Evolutionary conservation across 192 early-diverging fungal species (phyloP), one percentile per base, ranked within the genome.

Genomic region (Lobosporangium transversale): DNA sequence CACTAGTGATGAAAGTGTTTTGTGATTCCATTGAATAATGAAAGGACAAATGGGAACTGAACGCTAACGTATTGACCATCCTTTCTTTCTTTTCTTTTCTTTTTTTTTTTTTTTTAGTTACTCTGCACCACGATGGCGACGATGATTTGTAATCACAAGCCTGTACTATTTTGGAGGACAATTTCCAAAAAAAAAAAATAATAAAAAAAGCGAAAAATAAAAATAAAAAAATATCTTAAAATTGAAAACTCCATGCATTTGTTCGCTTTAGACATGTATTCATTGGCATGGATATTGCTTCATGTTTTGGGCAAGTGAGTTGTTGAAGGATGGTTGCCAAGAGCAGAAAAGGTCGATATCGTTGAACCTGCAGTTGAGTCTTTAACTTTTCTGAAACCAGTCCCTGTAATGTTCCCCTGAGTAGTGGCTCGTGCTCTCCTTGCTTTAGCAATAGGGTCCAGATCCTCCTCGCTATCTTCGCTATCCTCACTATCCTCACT

Each of bases 71-170:
- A 36, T 24, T 49, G 31, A 31, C 44, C 21, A 36, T 42, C 11
- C 10, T n/a, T 27, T 62, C 47, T 49, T 40, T 12, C 35, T 44
- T 53, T 44, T 62, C 48, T 61, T n/a, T 17, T 29, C n/a, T 21
- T 14, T 31, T 60, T 27, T 29, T 31, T n/a, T n/a, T 14, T 14
- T 14, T 23, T 20, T 24, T 74, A 87, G 86, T 88, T 30, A 88
- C 86, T 42, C 62, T 88, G 69, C 80, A 86, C 55, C 86, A 86
- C 47, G 83, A 86, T 40, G 86, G 86, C 3, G 86, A 88, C 35
- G 82, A 83, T 33, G 83, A 85, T 50, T 33, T 64, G 49, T 75
- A 61, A 66, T 17, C 7, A 26, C 29, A 24, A 20, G 23, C 49
- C 37, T 63, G 53, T 55, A 60, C 51, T 4, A 60, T 27, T 32